Conservation (phyloP, 176 grass and related monocot genomes). For the Phoenix roebelenii region DNA sequence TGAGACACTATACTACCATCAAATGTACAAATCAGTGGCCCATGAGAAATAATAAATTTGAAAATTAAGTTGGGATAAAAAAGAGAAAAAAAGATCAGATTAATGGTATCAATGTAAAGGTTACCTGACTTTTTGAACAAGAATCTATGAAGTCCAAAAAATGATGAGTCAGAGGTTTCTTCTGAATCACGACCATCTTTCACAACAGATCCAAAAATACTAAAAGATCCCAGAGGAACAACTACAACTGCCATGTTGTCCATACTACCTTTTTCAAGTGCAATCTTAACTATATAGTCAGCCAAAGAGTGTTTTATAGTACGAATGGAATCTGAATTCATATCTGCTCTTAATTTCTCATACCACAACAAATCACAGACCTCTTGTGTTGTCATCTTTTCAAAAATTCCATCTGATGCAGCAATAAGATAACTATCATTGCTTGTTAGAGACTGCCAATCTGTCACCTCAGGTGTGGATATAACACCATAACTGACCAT, state of each 20-base stretch:
- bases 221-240: constrained; percentile 48
- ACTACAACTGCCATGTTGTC: constrained; percentile 92
- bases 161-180: constrained; percentile 18
- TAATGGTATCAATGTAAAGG: not conserved
- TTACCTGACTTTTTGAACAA: constrained; percentile 22
- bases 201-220: constrained; percentile 27
- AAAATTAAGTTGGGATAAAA: not conserved
- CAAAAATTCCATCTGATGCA: constrained; percentile 77
- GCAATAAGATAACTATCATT: constrained; percentile 86
- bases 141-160: not conserved
- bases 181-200: constrained; percentile 36
- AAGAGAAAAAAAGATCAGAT: not conserved
- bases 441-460: constrained; percentile 55
- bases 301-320: constrained; percentile 51
- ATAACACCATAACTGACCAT: constrained; percentile 70
- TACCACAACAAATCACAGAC: constrained; percentile 70
- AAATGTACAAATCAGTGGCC: no score
- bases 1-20: no score
- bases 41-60: not conserved
- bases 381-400: constrained; percentile 85
- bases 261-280: constrained; percentile 74
- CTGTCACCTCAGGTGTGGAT: constrained; percentile 78
- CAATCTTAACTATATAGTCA: constrained; percentile 49
- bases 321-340: constrained; percentile 19
- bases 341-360: constrained; percentile 35